phyloP scores from a whole-genome alignment of 768 basidiomycete genomes.

The Holtermannia corniformis region DNA sequence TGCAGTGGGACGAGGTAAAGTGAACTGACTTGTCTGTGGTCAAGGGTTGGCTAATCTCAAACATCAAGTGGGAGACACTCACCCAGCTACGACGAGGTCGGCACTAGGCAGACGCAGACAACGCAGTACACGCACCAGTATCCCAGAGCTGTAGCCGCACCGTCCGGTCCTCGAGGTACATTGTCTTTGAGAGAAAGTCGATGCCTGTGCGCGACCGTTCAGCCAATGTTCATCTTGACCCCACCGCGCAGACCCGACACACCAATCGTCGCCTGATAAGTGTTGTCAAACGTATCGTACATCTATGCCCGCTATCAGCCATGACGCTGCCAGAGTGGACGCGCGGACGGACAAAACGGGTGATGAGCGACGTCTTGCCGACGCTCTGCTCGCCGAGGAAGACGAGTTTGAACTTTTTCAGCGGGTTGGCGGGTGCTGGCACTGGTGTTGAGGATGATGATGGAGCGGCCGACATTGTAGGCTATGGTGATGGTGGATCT shows the following conservation, averaged over 20 bases:
- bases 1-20: background rate
- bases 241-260: background rate
- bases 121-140: conserved; percentile 68
- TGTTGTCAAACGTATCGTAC: conserved; percentile 99
- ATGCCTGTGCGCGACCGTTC: conserved; percentile 48
- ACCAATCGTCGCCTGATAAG: conserved; percentile 54
- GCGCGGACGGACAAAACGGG: conserved; percentile 52
- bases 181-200: conserved; percentile 98
- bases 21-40: conserved; percentile 18
- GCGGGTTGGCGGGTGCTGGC: conserved; percentile 18
- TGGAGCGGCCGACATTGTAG: no score
- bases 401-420: conserved; percentile 90
- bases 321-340: background rate
- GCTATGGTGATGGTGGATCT: no score
- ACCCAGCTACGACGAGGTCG: conserved; percentile 20
- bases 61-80: conserved; percentile 4
- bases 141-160: conserved; percentile 98
- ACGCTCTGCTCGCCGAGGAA: conserved; percentile 95
- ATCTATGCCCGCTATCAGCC: conserved; percentile 47
- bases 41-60: background rate
- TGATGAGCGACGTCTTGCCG: conserved; percentile 97
- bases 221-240: background rate
- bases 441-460: background rate
- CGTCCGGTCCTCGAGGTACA: conserved; percentile 98
- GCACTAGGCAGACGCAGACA: background rate